Base-by-base conservation (phyloP, 768 basidiomycete species). In the Auricularia sp. region DNA sequence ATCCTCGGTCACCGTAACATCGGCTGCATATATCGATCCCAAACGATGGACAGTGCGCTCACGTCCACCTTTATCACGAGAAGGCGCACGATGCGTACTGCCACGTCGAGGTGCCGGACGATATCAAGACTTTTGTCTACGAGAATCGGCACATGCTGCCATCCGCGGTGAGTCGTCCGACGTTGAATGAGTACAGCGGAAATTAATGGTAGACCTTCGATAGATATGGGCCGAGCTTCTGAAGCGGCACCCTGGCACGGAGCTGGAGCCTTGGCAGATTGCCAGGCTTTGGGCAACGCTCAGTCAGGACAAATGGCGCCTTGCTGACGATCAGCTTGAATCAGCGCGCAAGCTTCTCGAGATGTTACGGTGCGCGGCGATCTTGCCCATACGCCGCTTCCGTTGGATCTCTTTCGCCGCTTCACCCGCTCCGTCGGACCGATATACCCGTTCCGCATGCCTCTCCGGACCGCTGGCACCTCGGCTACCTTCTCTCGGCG, bases 181-280 rank as follows among this genome's bases (percentile, higher is more conserved):
- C 58, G 29, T 16, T n/a, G 63, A 4, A 35, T 21, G 42, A 3
- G 13, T n/a, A 6, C 21, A 65, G 34, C 29, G 21, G 13, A 14
- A 14, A 8, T 35, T 61, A 6, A 24, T 37, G 4, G n/a, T 10
- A 6, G 8, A 29, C 29, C 29, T 29, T 54, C 18, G 5, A n/a
- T n/a, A 61, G 64, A 62, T 65, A 7, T 65, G 64, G 64, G 35
- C 33, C 6, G 35, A 61, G 24, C 10, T 65, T 13, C 64, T 65
- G 5, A 37, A 54, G 24, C 24, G 34, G 8, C 10, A 59, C 39
- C 64, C 64, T 3, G 58, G 34, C 51, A 65, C 42, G 7, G 56
- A 65, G 58, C 51, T 65, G 21, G 47, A 51, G 47, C 47, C 14
- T 21, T 16, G 47, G 47, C 47, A 51, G 47, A 51, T 51, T 18